Percentiles rank a stretch among this genome's conserved stretches.
Conservation (phyloP, 768 basidiomycete species). For the Boletus patriciae region DNA sequence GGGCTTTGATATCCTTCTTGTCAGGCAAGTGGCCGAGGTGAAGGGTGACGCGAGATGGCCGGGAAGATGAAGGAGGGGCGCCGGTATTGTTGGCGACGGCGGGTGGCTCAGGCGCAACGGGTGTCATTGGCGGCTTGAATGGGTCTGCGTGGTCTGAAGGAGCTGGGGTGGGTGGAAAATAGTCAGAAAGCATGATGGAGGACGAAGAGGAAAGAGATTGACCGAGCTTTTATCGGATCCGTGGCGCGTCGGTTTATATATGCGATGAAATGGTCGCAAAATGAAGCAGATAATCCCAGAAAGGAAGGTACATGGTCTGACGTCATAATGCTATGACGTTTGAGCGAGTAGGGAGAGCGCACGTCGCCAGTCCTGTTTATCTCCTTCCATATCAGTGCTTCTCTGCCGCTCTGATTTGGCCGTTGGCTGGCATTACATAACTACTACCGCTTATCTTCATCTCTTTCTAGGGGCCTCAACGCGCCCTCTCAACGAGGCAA, state of each 20-base stretch:
- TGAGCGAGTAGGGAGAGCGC: not conserved
- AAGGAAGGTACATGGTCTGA: conserved; percentile 33
- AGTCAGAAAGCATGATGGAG: conserved; percentile 16
- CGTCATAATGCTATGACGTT: conserved; percentile 17
- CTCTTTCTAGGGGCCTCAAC: too few relatives aligned
- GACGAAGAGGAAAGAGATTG: not conserved
- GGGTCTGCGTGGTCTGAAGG: conserved; percentile 19
- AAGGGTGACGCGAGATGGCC: conserved; percentile 64
- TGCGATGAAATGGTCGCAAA: conserved; percentile 18
- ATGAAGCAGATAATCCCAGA: conserved; percentile 15
- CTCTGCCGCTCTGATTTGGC: not conserved
- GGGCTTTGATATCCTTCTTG: conserved; percentile 68
- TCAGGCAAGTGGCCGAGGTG: conserved; percentile 73
- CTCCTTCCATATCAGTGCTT: too few relatives aligned
- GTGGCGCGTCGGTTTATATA: conserved; percentile 17
- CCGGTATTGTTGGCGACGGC: conserved; percentile 3
- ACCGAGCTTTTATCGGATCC: conserved; percentile 11
- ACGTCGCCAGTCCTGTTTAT: not conserved
- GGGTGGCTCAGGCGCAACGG: not conserved
- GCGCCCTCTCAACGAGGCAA: conserved; percentile 3
- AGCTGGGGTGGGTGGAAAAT: conserved; percentile 33
- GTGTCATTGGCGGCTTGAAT: conserved; percentile 5
- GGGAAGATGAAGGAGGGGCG: conserved; percentile 22
- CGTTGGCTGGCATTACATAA: conserved; percentile 5
- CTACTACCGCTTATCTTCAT: not conserved